Base-by-base conservation (phyloP, 345 rosid genomes). In the Populus ilicifolia region DNA sequence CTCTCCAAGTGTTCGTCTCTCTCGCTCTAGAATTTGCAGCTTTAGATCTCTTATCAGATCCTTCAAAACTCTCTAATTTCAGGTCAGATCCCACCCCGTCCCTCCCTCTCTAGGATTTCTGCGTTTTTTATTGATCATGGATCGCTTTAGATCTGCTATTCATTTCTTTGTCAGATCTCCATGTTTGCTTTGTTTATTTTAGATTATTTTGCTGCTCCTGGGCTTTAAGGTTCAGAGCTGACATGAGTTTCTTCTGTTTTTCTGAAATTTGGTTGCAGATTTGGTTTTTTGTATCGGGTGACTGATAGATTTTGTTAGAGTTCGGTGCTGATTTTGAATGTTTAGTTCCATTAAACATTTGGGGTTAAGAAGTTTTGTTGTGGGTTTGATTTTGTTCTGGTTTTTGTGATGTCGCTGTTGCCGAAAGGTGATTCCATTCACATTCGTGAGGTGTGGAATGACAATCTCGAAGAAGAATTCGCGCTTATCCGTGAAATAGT, bases 391-490 rank as follows among this genome's bases (percentile, higher is more conserved):
- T 56, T 62, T 69, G 62, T 75, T 38, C 41, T 18, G 36, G 69
- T 72, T 56, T 27, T 25, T 65, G 73, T 69, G 69, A 94, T 90
- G 95, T 86, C 93, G 67, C 77, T 84, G 81, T 78, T 89, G 83
- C 82, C 79, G 0, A 86, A 85, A 14, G 86, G 87, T 70, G 93
- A 89, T 77, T 85, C 88, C 35, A 82, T 89, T 70, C 82, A 76
- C 30, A 93, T 91, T 83, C 88, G 94, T 30, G 92, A 93, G 80
- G 97, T 91, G 21, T 92, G 93, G 96, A 76, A 72, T 72, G 84
- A 88, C 41, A 91, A 91, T 77, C 85, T 93, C 0, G 88, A 81
- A n/a, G 74, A 74, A 39, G 97, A 93, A 44, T 83, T 91, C 70
- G 59, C 74, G 33, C 79, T 88, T 73, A 89, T 93, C 21, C 87